Percentiles rank a stretch among this genome's conserved stretches.
Conservation (phyloP, 202 grass and related monocot genomes). For the Eragrostis tef region DNA sequence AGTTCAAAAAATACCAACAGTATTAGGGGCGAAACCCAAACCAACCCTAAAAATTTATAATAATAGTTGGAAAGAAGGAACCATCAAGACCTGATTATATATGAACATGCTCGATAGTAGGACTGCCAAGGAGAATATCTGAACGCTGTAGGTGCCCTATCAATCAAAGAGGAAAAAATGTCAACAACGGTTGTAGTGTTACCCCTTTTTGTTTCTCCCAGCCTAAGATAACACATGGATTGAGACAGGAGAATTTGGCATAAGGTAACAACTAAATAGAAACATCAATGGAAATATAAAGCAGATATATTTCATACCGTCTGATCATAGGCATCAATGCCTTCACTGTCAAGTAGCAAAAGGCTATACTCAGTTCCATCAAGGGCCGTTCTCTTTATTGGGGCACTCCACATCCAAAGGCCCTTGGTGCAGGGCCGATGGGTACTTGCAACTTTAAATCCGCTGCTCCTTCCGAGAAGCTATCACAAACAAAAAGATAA, state of each 20-base stretch:
- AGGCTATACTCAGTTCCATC: constrained; percentile 83
- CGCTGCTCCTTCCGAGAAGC: constrained; percentile 80
- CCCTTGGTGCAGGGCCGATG: constrained; percentile 86
- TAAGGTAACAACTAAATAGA: background rate
- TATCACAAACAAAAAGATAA: constrained; percentile 48
- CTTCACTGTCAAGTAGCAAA: constrained; percentile 77
- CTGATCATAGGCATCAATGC: constrained; percentile 91
- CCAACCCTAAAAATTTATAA: background rate
- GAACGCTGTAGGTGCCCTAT: constrained; percentile 80
- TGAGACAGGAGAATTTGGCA: background rate
- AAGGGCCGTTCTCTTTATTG: constrained; percentile 71
- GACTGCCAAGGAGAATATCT: constrained; percentile 81
- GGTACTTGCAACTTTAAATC: constrained; percentile 82
- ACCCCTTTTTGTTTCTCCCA: background rate
- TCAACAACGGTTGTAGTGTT: background rate
- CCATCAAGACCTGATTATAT: constrained; percentile 70
- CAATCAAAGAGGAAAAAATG: constrained; percentile 36
- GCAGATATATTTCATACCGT: constrained; percentile 48
- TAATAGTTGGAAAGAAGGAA: constrained; percentile 13
- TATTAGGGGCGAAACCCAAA: background rate
- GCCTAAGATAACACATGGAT: background rate
- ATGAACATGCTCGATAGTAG: constrained; percentile 83
- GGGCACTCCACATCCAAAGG: constrained; percentile 87
- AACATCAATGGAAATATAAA: constrained; percentile 12
- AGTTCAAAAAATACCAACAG: constrained; percentile 13